A percentile compares a stretch with the other conserved stretches of the same genome.
Evolutionary conservation across 1,284 basidiomycete genomes (phyloP).

Genomic region (Ceratobasidium sp.): DNA sequence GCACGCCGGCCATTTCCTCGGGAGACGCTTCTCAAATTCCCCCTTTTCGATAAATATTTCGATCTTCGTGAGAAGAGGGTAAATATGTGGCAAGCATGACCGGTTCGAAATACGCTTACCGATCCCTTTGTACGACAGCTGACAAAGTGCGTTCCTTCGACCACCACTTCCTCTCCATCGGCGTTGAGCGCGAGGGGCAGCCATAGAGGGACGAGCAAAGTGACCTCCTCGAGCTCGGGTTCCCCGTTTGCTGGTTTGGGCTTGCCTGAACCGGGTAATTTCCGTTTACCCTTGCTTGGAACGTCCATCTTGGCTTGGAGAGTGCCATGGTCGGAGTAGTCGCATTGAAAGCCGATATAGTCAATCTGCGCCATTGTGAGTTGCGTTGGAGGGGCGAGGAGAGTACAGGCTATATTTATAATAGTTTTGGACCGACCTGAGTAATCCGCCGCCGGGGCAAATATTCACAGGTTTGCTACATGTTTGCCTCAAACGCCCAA

Average conservation of each 20-base stretch:
- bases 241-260: not conserved
- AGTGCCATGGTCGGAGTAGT: not conserved
- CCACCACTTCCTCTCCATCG: not conserved
- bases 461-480: no score
- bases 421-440: no score
- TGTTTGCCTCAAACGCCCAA: no score
- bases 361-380: not conserved
- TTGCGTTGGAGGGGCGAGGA: no score
- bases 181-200: not conserved
- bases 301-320: not conserved
- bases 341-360: conserved; percentile 8
- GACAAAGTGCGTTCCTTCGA: not conserved
- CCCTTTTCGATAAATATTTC: conserved; percentile 3
- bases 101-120: not conserved
- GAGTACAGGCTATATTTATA: no score
- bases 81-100: not conserved
- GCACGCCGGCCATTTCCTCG: not conserved
- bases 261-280: not conserved
- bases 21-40: not conserved
- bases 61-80: not conserved
- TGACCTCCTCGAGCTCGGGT: not conserved
- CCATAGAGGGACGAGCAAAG: not conserved
- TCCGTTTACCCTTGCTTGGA: no score
- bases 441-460: no score
- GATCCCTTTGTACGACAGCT: not conserved